These are phyloP conservation scores for Clonostachys solani DNA, from an alignment of 2,329 filamentous ascomycete genomes.

Conservation along the genomic window DNA sequence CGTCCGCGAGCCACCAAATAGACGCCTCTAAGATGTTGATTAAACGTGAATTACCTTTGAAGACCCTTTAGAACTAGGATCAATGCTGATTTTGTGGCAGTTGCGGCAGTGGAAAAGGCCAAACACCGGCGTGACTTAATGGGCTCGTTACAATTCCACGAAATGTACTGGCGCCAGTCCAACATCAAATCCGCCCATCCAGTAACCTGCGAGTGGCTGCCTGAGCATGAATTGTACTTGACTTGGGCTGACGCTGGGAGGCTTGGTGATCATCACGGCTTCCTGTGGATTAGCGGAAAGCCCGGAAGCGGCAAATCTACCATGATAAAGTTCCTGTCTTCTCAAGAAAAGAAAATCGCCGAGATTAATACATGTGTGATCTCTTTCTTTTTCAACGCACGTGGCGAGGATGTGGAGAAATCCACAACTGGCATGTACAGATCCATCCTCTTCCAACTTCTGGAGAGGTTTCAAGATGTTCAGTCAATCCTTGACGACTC, in stretches of 20 bases:
- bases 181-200: constrained; percentile 5
- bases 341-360: background rate
- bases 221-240: constrained; percentile 2
- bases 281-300: constrained; percentile 5
- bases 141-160: constrained; percentile 5
- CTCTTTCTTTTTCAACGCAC: constrained; percentile 48
- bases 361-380: constrained; percentile 10
- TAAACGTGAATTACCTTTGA: too few relatives aligned
- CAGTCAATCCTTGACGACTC: constrained; percentile 18
- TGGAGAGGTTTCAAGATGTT: constrained; percentile 20
- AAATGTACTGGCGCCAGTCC: constrained; percentile 6
- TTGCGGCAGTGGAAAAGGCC: background rate
- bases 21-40: too few relatives aligned
- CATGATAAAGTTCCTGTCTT: constrained; percentile 4
- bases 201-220: constrained; percentile 12
- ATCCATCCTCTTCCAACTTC: constrained; percentile 39
- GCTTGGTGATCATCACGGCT: background rate
- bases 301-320: constrained; percentile 5
- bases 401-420: constrained; percentile 36
- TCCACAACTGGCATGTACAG: constrained; percentile 42
- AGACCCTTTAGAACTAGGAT: too few relatives aligned
- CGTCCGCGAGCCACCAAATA: background rate
- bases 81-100: too few relatives aligned
- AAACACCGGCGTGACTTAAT: constrained; percentile 2
- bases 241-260: constrained; percentile 3